phyloP scores from a whole-genome alignment of 1,284 basidiomycete species.

The Sutorius eximius region DNA sequence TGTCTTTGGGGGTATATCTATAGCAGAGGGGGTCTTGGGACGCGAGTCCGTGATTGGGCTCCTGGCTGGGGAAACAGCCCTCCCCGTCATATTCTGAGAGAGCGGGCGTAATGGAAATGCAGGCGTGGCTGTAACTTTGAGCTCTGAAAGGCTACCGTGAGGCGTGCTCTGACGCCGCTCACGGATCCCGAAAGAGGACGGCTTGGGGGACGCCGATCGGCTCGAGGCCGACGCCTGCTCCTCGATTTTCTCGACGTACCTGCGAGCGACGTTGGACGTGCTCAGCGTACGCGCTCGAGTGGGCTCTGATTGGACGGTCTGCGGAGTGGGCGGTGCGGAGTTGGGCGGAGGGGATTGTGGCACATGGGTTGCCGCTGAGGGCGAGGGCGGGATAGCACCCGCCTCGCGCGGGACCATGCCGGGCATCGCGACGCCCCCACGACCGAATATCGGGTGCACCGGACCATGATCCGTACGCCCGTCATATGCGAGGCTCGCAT shows the following conservation, averaged over 20 bases:
- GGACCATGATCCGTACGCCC: conserved; percentile 51
- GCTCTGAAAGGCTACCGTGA: conserved; percentile 28
- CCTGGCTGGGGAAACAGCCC: conserved; percentile 13
- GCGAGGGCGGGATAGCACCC: conserved; percentile 7
- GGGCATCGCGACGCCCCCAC: conserved; percentile 69
- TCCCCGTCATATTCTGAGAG: conserved; percentile 19
- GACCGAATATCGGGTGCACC: conserved; percentile 74
- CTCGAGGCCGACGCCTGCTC: conserved; percentile 14
- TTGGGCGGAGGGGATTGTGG: conserved; percentile 3
- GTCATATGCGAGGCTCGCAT: conserved; percentile 65
- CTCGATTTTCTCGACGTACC: conserved; percentile 40
- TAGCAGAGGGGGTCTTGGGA: conserved; percentile 17
- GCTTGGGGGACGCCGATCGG: conserved; percentile 19
- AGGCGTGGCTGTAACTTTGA: conserved; percentile 41
- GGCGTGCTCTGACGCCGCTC: conserved; percentile 41
- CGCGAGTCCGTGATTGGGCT: conserved; percentile 16
- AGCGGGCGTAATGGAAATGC: conserved; percentile 30
- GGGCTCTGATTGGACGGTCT: conserved; percentile 7
- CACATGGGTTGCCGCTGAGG: conserved; percentile 26
- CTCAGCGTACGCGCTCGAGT: conserved; percentile 36
- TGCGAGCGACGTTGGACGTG: conserved; percentile 36
- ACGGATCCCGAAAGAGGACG: conserved; percentile 23
- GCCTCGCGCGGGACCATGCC: conserved; percentile 44
- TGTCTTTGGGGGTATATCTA: conserved; percentile 15
- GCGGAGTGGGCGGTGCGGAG: conserved; percentile 1